Percentiles rank a stretch among this genome's conserved stretches.
Conservation (phyloP, 2,329 filamentous ascomycete genomes). For the Penicillium sclerotiorum region DNA sequence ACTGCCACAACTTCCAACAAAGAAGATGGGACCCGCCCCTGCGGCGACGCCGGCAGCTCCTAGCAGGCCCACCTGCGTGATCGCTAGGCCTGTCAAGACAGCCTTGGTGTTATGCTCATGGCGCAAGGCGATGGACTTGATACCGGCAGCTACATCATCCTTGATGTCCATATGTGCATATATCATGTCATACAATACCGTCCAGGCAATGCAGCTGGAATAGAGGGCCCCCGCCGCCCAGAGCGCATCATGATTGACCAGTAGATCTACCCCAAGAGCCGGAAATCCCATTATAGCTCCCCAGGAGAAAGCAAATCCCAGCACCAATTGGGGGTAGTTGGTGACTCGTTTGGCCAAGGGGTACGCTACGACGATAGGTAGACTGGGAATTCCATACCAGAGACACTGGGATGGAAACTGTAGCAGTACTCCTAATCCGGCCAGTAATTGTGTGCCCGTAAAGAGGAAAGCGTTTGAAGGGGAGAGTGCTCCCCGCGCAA, state of each 20-base stretch:
- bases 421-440: constrained; percentile 46
- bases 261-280: constrained; percentile 49
- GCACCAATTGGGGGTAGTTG: constrained; percentile 55
- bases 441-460: constrained; percentile 46
- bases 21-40: constrained; percentile 62
- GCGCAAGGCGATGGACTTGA: constrained; percentile 55
- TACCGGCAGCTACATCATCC: constrained; percentile 53
- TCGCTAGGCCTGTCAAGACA: constrained; percentile 45
- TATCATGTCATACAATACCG: constrained; percentile 54
- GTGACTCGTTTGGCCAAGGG: constrained; percentile 57
- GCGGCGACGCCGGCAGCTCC: constrained; percentile 48
- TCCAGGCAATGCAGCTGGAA: constrained; percentile 52
- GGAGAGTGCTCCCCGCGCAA: constrained; percentile 55
- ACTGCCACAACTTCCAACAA: constrained; percentile 60
- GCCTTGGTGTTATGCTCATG: constrained; percentile 52
- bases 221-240: constrained; percentile 47
- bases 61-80: constrained; percentile 46
- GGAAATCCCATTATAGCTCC: constrained; percentile 54
- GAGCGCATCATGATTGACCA: constrained; percentile 40
- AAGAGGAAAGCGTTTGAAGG: constrained; percentile 48
- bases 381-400: constrained; percentile 47
- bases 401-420: constrained; percentile 47
- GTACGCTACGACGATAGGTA: constrained; percentile 51
- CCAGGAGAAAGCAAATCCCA: constrained; percentile 57
- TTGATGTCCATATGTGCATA: constrained; percentile 57